These are phyloP conservation scores for Poa pratensis DNA, from an alignment of 176 grass and related monocot species.

Conservation along the genomic window DNA sequence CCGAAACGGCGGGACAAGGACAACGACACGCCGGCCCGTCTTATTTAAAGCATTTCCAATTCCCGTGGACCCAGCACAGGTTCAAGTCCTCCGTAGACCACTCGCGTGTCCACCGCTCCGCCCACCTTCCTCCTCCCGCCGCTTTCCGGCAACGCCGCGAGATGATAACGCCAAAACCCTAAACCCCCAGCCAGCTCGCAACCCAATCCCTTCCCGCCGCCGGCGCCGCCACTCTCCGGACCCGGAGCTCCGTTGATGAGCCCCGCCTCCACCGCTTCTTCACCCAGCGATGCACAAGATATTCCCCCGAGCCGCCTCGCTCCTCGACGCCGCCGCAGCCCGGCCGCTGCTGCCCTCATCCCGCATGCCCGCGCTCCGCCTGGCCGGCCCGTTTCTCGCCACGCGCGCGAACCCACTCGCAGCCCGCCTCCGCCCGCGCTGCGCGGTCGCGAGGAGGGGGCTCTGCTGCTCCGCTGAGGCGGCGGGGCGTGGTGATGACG, in stretches of 20 bases:
- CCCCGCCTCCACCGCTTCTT: slow-evolving; percentile 27
- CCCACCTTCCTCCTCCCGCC: background rate
- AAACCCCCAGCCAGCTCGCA: slow-evolving; percentile 42
- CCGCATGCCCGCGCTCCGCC: slow-evolving; percentile 41
- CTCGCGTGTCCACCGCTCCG: slow-evolving; percentile 30
- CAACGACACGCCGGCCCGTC: too few relatives aligned
- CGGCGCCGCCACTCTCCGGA: background rate
- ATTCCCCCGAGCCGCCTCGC: slow-evolving; percentile 45
- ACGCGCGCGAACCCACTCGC: background rate
- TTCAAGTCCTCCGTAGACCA: slow-evolving; percentile 18
- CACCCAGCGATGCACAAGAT: slow-evolving; percentile 55
- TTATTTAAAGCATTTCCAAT: background rate
- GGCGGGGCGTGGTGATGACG: slow-evolving; percentile 32
- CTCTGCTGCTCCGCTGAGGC: slow-evolving; percentile 47
- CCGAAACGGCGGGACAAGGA: too few relatives aligned
- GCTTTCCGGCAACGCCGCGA: background rate
- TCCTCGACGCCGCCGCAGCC: slow-evolving; percentile 34
- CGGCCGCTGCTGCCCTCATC: slow-evolving; percentile 37
- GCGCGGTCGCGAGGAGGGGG: slow-evolving; percentile 34
- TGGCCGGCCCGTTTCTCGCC: slow-evolving; percentile 12
- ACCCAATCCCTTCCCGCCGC: slow-evolving; percentile 4
- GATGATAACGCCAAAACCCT: slow-evolving; percentile 51
- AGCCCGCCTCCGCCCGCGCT: background rate
- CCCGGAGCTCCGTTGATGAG: slow-evolving; percentile 39
- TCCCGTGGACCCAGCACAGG: slow-evolving; percentile 26